Base-by-base conservation (phyloP, 345 rosid genomes). In the Limnanthes douglasii region DNA sequence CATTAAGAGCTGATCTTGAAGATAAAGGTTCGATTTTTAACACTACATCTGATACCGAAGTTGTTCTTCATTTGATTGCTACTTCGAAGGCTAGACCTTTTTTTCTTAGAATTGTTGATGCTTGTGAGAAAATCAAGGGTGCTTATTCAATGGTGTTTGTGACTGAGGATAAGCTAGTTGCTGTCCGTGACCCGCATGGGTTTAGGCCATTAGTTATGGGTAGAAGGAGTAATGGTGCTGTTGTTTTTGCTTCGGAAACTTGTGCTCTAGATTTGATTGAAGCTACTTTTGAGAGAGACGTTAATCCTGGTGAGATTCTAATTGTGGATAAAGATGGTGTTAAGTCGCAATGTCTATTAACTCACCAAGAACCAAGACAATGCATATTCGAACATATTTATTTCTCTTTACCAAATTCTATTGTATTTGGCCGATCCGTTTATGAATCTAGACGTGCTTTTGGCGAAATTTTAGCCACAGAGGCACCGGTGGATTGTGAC, bases 231-330 rank as follows among this genome's bases (percentile, higher is more conserved):
- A 90, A 84, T 18, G 98, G 95, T 2, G 84, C 94, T 37, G 67
- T 84, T 18, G 94, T 83, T 20, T 79, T 88, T 8, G 97, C 98
- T 6, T 90, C 95, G 0, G 98, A 90, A 55, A 90, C 95, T 32
- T 90, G 98, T 32, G 98, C 98, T 13, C 98, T 84, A 33, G 98
- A 90, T 56, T 69, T 90, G 57, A 90, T 90, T 16, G 98, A 90
- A 53, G 98, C 98, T 0, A 72, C 82, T 0, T 90, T 83, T 23
- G 95, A 79, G 53, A 61, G 98, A 56, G 95, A 84, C 55, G 98
- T 84, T 21, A 45, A 66, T 56, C 98, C 98, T 13, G 95, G 95
- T 29, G 98, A 90, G 49, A 85, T 90, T 26, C 42, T 90, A 37
- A 69, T 84, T 31, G 84, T 90, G 21, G 98, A 80, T 7, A 80